phyloP scores from a whole-genome alignment of 495 filamentous ascomycete genomes.

The Penicillium macrosclerotiorum region DNA sequence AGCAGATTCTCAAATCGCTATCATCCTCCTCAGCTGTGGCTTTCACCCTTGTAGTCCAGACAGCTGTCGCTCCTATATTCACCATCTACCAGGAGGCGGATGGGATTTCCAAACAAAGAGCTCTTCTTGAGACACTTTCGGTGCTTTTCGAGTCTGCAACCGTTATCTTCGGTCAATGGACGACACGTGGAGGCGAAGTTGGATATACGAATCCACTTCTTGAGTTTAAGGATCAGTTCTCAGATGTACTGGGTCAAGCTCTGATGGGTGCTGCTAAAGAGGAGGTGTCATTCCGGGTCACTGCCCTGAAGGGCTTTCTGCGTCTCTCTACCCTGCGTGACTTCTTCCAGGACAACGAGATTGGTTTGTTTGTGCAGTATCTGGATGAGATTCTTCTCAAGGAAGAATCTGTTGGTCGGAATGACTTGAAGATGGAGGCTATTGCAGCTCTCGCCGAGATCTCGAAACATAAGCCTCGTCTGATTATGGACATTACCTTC shows the following conservation, averaged over 20 bases:
- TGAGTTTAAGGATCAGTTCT: conserved; percentile 60
- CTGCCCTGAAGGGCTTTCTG: conserved; percentile 58
- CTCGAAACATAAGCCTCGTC: conserved; percentile 62
- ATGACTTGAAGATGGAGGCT: conserved; percentile 61
- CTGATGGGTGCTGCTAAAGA: conserved; percentile 60
- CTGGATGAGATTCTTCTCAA: conserved; percentile 64
- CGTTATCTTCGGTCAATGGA: conserved; percentile 57
- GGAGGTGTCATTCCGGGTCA: conserved; percentile 63
- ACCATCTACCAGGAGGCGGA: conserved; percentile 64
- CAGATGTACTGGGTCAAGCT: conserved; percentile 59
- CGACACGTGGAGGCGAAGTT: conserved; percentile 34
- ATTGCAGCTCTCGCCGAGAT: conserved; percentile 62
- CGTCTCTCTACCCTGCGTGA: conserved; percentile 53
- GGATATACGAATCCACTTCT: conserved; percentile 50
- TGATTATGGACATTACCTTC: conserved; percentile 70
- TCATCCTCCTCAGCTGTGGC: conserved; percentile 55
- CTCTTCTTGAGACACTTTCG: conserved; percentile 62
- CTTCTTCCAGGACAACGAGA: conserved; percentile 62
- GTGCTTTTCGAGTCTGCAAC: conserved; percentile 57
- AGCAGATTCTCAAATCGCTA: conserved; percentile 58
- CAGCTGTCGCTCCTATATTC: conserved; percentile 58
- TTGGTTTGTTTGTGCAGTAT: conserved; percentile 62
- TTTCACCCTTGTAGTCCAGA: conserved; percentile 53
- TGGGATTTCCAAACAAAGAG: conserved; percentile 64
- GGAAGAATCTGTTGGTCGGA: conserved; percentile 54